phyloP scores from a whole-genome alignment of 2,329 filamentous ascomycete species.

The Diaporthe vaccinii region DNA sequence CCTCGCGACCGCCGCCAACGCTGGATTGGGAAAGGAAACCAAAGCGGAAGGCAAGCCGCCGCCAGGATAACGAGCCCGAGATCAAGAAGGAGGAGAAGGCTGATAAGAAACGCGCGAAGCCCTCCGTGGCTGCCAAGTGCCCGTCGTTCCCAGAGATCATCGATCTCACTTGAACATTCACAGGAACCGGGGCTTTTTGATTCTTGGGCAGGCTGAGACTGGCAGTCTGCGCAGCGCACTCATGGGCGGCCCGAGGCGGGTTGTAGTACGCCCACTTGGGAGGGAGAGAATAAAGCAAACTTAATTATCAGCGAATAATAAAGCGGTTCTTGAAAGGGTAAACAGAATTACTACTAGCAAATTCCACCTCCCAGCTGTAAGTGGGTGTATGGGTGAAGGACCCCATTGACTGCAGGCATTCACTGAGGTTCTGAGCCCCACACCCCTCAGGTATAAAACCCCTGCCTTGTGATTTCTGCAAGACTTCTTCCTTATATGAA shows the following conservation, averaged over 20 bases:
- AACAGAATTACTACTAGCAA: no score
- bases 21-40: background rate
- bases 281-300: background rate
- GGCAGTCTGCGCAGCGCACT: background rate
- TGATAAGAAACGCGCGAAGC: background rate
- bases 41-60: slow-evolving; percentile 1
- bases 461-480: no score
- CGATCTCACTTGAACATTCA: background rate
- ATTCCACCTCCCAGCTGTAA: no score
- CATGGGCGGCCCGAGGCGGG: background rate
- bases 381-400: no score
- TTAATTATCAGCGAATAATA: background rate
- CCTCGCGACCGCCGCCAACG: background rate
- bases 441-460: no score
- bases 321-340: no score
- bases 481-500: no score
- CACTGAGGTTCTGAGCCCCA: no score
- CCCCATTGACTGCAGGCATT: no score
- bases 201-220: background rate
- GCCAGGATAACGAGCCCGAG: background rate
- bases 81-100: background rate
- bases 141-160: background rate
- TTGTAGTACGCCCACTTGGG: no score
- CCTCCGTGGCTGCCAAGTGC: background rate
- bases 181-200: background rate